Evolutionary conservation across 2,329 filamentous ascomycete species (phyloP).

Genomic region (Arthrobotrys pseudoclavata): DNA sequence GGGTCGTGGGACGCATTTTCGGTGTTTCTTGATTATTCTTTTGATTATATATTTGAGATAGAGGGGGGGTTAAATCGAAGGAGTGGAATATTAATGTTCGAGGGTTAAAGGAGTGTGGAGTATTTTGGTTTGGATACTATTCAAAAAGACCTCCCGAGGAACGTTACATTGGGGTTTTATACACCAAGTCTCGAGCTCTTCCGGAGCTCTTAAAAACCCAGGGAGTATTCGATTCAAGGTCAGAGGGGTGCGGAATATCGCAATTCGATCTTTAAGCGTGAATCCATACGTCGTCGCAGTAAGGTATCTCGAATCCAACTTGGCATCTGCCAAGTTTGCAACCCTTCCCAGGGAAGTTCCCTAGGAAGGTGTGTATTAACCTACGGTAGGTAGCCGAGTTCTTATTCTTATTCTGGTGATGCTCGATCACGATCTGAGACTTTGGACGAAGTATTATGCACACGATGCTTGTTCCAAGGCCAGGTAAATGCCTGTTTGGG

Average conservation of each 20-base stretch:
- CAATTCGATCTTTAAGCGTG: background rate
- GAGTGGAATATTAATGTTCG: background rate
- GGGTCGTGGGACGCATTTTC: constrained; percentile 32
- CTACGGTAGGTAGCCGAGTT: background rate
- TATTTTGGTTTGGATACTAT: background rate
- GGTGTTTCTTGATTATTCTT: background rate
- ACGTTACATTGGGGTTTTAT: background rate
- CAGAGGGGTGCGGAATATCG: background rate
- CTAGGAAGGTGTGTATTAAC: background rate
- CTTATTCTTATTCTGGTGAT: background rate
- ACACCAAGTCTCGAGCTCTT: background rate
- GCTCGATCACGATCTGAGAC: background rate
- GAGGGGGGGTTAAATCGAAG: background rate
- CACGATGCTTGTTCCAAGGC: background rate
- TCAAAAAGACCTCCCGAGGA: background rate
- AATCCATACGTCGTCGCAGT: too few species aligned
- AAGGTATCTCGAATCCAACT: background rate
- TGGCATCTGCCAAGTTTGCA: background rate
- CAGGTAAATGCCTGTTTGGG: background rate
- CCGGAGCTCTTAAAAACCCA: background rate
- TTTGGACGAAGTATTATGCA: too few species aligned
- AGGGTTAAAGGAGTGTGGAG: background rate
- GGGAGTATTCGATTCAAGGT: background rate
- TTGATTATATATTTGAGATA: background rate
- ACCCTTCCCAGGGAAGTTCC: background rate